phyloP scores from a whole-genome alignment of 495 filamentous ascomycete species.

The Penicillium samsonianum region DNA sequence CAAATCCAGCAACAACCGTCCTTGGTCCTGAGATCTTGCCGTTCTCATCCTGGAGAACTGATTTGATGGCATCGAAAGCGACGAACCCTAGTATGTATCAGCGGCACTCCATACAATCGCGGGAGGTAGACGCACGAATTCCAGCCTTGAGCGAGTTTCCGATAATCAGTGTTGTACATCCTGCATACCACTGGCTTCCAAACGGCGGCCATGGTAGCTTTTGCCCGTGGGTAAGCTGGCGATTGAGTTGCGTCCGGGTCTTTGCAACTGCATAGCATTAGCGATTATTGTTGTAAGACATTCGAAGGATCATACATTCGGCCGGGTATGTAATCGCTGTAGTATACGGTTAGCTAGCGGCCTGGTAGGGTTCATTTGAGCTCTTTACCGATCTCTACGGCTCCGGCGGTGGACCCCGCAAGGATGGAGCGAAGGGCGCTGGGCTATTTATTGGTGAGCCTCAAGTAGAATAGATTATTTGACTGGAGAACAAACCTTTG shows the following conservation, averaged over 20 bases:
- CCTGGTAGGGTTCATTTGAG: constrained; percentile 8
- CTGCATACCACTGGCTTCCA: constrained; percentile 93
- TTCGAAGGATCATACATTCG: constrained; percentile 64
- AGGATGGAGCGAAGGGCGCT: constrained; percentile 83
- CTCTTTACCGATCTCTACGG: constrained; percentile 82
- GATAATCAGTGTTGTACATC: constrained; percentile 94
- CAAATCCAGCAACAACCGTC: constrained; percentile 92
- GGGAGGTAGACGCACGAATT: constrained; percentile 63
- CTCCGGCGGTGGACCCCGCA: constrained; percentile 86
- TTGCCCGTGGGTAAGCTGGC: constrained; percentile 71
- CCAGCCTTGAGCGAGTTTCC: constrained; percentile 96
- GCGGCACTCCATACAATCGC: constrained; percentile 1
- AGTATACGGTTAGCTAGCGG: constrained; percentile 18
- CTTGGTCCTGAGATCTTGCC: constrained; percentile 88
- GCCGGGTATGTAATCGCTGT: constrained; percentile 95
- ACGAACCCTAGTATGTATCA: constrained; percentile 69
- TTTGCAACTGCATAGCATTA: constrained; percentile 70
- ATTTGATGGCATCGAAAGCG: constrained; percentile 91
- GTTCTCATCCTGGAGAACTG: constrained; percentile 74
- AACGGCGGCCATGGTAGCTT: constrained; percentile 97
- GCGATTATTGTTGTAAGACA: constrained; percentile 3
- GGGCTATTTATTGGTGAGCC: constrained; percentile 53
- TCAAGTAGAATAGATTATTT: background rate
- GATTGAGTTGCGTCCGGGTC: constrained; percentile 91
- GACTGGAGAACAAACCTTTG: constrained; percentile 40